Base-by-base conservation (phyloP, 306 rosid genomes). In the Cyamopsis tetragonoloba region DNA sequence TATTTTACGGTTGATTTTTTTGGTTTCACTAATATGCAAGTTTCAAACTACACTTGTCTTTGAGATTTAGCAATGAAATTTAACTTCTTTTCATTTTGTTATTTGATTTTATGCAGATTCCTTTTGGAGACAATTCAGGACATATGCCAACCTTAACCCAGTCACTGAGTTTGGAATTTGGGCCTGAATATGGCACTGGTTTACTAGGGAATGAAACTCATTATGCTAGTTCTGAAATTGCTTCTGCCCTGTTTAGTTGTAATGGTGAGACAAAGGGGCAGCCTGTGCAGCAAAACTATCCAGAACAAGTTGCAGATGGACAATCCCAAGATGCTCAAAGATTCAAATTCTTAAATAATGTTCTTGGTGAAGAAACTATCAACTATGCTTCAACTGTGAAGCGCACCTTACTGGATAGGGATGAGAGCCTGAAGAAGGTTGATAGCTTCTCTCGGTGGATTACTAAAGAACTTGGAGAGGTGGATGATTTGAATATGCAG, bases 361-460 rank as follows among this genome's bases (percentile, higher is more conserved):
- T 63, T 73, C 44, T 63, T 4, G 59, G 57, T 5, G 91, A 85
- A 80, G 89, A 88, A 77, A 76, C 77, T 73, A 39, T 72, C 18
- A 62, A 62, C 81, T 77, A 82, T 79, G 55, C 91, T 71, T 77
- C 79, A 70, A 46, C 82, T 35, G 42, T 74, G 63, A 88, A 81
- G 70, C 87, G 79, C 51, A 50, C 86, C 68, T 82, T 91, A 81
- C 66, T 84, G 56, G 86, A 77, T 72, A 66, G 78, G 30, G 89
- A 79, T n/a, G 92, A 84, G 70, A 82, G 85, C 81, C 71, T 91
- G 74, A 91, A 88, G 88, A 91, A 91, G 81, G 87, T 91, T 77
- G 97, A 91, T 70, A 91, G 97, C 78, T 91, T 91, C 79, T 86
- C 92, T 41, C 83, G 97, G 22, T 91, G 97, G 97, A 71, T 85